These are phyloP conservation scores for Linum trigynum DNA, from an alignment of 345 rosid species.

Conservation along the genomic window DNA sequence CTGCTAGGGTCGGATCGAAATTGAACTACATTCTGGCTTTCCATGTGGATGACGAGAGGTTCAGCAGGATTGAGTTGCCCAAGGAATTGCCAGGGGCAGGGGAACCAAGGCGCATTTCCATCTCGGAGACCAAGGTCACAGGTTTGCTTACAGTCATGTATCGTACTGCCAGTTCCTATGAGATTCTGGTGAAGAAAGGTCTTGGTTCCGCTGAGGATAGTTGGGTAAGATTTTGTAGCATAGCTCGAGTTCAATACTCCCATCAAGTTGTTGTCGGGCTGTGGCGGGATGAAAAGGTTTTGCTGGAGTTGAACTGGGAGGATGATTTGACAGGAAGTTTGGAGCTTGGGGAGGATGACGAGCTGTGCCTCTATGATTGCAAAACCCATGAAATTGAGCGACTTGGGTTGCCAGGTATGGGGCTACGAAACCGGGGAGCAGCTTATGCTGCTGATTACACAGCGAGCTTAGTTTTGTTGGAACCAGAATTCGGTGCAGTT, in stretches of 20 bases:
- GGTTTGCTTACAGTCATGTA: neutral
- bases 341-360: no score
- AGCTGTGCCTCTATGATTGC: neutral
- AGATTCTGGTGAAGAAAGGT: no score
- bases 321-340: no score
- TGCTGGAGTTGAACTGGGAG: no score
- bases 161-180: neutral
- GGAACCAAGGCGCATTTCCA: neutral
- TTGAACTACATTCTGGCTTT: neutral
- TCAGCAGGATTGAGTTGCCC: neutral
- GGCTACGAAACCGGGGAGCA: neutral
- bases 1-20: neutral
- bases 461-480: neutral
- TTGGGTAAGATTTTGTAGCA: no score
- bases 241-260: no score
- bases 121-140: neutral
- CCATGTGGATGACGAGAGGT: constrained; percentile 1
- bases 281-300: no score
- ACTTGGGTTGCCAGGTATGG: neutral
- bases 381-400: neutral
- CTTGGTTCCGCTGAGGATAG: no score
- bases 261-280: no score
- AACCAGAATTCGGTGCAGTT: neutral
- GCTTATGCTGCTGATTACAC: neutral
- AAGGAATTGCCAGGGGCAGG: neutral